Base-by-base conservation (phyloP, 1,284 basidiomycete species). In the Trametes pubescens region DNA sequence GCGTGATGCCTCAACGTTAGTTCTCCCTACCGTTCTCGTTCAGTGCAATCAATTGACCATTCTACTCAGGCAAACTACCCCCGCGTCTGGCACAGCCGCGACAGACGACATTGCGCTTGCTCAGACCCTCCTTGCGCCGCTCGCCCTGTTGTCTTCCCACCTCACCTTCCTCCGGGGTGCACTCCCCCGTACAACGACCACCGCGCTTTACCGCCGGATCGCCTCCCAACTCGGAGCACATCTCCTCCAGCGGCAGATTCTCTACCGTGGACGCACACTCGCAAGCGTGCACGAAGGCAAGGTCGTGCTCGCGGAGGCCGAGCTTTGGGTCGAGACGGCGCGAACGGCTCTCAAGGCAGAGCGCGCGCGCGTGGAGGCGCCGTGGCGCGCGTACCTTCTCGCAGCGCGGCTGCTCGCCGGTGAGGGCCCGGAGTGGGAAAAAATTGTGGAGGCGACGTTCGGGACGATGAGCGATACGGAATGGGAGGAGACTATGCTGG, bases 311-410 rank as follows among this genome's bases (percentile, higher is more conserved):
- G 82, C 84, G 0, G 93, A 96, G 75, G 87, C 89, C 64, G 85
- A 89, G 67, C 80, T 94, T 21, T 96, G 93, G 93, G 83, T 88
- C 1, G 88, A 93, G 73, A 90, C 91, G 1, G 91, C 88, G 62
- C 82, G 85, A 43, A 77, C 81, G 26, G 88, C 86, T 2, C 75
- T 93, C 56, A 81, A 79, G 21, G 65, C 62, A 38, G 69, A 71
- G 16, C 59, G 69, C 18, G 68, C 64, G 22, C 65, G 76, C 24
- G 72, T 71, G 8, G 77, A 92, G 72, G 83, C 82, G 0, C 91
- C 93, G 2, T 96, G 94, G 94, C 78, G 82, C 60, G 82, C 82
- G 52, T 78, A 96, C 40, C 74, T 89, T 11, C 86, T 91, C 62
- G 89, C 90, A 11, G 90, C 85, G 11, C 82, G 85, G 52, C 69